Evolutionary conservation across 1,284 basidiomycete genomes (phyloP).

Genomic region (Golubevia pallescens): DNA sequence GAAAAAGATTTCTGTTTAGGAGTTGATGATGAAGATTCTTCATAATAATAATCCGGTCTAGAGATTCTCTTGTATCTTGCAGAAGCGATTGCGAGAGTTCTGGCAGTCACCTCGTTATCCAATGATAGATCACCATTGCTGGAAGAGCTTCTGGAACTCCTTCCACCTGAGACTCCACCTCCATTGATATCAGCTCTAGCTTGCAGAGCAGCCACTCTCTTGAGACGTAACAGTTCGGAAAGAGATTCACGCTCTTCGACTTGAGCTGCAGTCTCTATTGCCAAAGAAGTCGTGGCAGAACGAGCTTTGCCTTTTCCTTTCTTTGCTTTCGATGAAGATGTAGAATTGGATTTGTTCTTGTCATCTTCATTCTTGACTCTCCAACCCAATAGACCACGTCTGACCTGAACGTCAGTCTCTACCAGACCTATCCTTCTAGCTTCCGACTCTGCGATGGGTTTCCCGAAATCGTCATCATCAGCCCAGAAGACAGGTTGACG

Average conservation of each 20-base stretch:
- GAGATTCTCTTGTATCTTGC: constrained; percentile 3
- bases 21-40: background rate
- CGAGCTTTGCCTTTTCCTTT: background rate
- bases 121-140: constrained; percentile 10
- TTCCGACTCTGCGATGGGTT: constrained; percentile 41
- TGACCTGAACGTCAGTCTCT: background rate
- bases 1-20: background rate
- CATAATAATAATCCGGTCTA: background rate
- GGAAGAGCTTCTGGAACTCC: background rate
- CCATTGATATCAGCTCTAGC: constrained; percentile 10
- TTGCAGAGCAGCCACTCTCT: constrained; percentile 25
- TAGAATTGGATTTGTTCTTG: background rate
- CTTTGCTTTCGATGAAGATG: constrained; percentile 1
- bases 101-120: constrained; percentile 23
- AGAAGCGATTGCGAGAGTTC: constrained; percentile 15
- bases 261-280: constrained; percentile 33
- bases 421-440: constrained; percentile 39
- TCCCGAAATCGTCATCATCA: constrained; percentile 53
- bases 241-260: constrained; percentile 23
- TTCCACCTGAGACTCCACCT: background rate
- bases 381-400: constrained; percentile 9
- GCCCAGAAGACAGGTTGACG: constrained; percentile 45
- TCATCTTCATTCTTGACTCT: background rate
- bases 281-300: constrained; percentile 8
- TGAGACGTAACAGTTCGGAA: constrained; percentile 25